Percentiles rank a stretch among this genome's conserved stretches.
Evolutionary conservation across 495 filamentous ascomycete genomes (phyloP).

Genomic region (Penicillium roqueforti): DNA sequence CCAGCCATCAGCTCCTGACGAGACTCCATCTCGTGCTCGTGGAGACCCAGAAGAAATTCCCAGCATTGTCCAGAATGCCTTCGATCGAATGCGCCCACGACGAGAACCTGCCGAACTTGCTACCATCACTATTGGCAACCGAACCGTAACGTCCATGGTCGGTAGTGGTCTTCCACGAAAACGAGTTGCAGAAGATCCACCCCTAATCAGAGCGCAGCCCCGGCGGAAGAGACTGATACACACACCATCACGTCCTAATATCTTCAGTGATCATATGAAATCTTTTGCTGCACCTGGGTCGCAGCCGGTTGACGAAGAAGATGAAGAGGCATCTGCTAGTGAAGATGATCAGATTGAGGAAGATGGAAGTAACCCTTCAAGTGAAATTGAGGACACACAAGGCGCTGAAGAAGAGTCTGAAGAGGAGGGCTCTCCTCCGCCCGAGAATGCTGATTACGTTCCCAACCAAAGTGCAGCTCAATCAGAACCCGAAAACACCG

Average conservation of each 20-base stretch:
- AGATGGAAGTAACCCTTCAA: conserved; percentile 23
- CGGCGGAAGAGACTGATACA: conserved; percentile 36
- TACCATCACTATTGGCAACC: conserved; percentile 84
- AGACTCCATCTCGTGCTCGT: conserved; percentile 7
- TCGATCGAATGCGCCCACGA: conserved; percentile 63
- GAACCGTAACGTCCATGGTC: conserved; percentile 62
- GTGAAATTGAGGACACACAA: conserved; percentile 15
- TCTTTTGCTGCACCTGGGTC: conserved; percentile 71
- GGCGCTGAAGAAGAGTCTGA: conserved; percentile 17
- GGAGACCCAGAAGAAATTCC: conserved; percentile 30
- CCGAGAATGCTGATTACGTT: conserved; percentile 10
- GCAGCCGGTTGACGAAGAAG: conserved; percentile 32
- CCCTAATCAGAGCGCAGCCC: conserved; percentile 11
- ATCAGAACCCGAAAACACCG: conserved; percentile 12
- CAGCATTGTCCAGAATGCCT: conserved; percentile 57
- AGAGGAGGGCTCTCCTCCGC: conserved; percentile 2
- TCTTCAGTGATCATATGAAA: conserved; percentile 64
- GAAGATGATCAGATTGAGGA: conserved; percentile 33
- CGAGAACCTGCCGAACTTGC: conserved; percentile 66
- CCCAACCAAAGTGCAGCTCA: conserved; percentile 10
- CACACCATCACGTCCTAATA: conserved; percentile 40
- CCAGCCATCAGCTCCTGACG: conserved; percentile 13
- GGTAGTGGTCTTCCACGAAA: conserved; percentile 47
- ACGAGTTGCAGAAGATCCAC: conserved; percentile 23
- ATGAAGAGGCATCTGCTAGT: conserved; percentile 25